phyloP scores from a whole-genome alignment of 1,284 basidiomycete genomes.

The Fomitopsis betulina region DNA sequence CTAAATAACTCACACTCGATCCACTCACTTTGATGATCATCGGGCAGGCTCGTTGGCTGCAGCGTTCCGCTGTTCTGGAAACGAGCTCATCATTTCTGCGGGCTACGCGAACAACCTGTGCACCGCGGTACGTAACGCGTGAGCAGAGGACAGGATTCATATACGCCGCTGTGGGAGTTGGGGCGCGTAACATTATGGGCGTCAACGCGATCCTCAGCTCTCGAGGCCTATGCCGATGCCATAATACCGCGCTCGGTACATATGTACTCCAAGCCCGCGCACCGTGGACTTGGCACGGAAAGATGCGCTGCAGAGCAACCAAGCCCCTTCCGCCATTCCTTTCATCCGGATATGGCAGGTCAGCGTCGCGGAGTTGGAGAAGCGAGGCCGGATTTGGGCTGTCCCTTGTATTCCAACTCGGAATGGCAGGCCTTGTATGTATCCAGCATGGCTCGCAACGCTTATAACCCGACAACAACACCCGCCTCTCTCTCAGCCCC shows the following conservation, averaged over 20 bases:
- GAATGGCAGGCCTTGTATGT: slow-evolving; percentile 4
- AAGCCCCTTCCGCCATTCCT: slow-evolving; percentile 10
- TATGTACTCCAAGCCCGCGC: neutral
- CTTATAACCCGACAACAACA: slow-evolving; percentile 4
- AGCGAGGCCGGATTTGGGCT: slow-evolving; percentile 16
- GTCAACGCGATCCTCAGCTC: neutral
- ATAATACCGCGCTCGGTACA: too few species aligned
- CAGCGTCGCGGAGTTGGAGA: slow-evolving; percentile 15
- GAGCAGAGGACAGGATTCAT: neutral
- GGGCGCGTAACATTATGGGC: neutral
- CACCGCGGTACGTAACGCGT: neutral
- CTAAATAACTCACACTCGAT: too few species aligned
- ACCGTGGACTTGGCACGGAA: neutral
- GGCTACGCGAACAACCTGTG: neutral
- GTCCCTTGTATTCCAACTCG: slow-evolving; percentile 20
- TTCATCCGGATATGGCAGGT: slow-evolving; percentile 11
- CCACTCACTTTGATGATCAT: too few species aligned
- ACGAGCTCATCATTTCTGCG: neutral
- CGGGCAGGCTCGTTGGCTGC: too few species aligned
- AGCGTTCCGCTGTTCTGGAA: neutral
- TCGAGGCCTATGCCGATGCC: too few species aligned
- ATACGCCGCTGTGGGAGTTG: neutral
- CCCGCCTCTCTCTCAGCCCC: neutral
- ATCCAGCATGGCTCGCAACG: neutral
- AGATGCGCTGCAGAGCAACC: slow-evolving; percentile 1